Conservation (phyloP, 768 basidiomycete genomes). For the Lyophyllum atratum region DNA sequence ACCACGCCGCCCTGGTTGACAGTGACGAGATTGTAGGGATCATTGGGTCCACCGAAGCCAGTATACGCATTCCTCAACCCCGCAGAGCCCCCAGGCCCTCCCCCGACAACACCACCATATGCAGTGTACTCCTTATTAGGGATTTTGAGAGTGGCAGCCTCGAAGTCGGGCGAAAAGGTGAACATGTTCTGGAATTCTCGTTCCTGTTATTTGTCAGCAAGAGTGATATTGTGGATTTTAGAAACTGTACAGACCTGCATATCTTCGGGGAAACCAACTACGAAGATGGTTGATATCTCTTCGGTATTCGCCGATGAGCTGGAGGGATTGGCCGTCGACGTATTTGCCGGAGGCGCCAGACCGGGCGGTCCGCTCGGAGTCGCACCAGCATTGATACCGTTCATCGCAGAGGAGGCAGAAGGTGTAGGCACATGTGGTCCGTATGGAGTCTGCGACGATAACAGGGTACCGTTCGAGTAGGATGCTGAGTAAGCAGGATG, state of each 20-base stretch:
- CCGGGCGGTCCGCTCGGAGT: slow-evolving; percentile 24
- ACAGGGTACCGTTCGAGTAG: slow-evolving; percentile 39
- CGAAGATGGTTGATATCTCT: slow-evolving; percentile 96
- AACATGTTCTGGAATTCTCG: slow-evolving; percentile 99
- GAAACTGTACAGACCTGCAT: slow-evolving; percentile 74
- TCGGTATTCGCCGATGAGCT: slow-evolving; percentile 51
- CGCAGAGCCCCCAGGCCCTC: slow-evolving; percentile 19
- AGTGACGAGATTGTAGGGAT: slow-evolving; percentile 83
- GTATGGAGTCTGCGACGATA: slow-evolving; percentile 77
- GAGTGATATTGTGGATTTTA: slow-evolving; percentile 2
- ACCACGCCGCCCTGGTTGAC: slow-evolving; percentile 83
- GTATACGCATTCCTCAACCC: slow-evolving; percentile 15
- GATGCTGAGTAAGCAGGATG: slow-evolving; percentile 28
- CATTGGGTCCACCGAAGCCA: slow-evolving; percentile 57
- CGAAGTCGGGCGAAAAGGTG: slow-evolving; percentile 93
- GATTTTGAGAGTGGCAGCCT: slow-evolving; percentile 96
- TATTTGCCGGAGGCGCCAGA: slow-evolving; percentile 25
- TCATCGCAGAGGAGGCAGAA: slow-evolving; percentile 20
- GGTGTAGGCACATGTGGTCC: slow-evolving; percentile 63
- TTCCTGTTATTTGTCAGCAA: slow-evolving; percentile 58
- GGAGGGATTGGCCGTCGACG: slow-evolving; percentile 25
- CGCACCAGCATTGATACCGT: slow-evolving; percentile 18
- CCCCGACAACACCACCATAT: slow-evolving; percentile 49
- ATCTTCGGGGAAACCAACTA: slow-evolving; percentile 98
- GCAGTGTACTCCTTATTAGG: slow-evolving; percentile 89